Evolutionary conservation across 805 yeast species (phyloP), one percentile per base, ranked within the genome.

Genomic region (Lipomyces orientalis): DNA sequence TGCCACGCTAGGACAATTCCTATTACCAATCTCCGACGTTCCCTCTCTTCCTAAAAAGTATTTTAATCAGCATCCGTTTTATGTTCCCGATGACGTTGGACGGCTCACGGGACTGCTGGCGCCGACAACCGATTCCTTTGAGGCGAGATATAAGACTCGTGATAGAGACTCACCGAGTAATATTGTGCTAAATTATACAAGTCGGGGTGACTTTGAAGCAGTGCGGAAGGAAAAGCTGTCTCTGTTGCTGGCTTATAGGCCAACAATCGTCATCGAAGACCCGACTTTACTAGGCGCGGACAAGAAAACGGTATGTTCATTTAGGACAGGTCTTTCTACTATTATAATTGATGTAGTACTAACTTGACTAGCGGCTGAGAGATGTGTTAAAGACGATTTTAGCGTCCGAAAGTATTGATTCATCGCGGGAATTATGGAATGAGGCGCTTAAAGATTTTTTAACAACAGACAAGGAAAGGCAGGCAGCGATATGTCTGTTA

Each of bases 71-170:
- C 68, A 65, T 57, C 65, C 65, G 16, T 65, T 56, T 39, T 65
- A 65, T 56, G 22, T 39, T 4, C 62, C 68, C 52, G 68, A 65
- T 55, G 62, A 65, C 2, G 22, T 58, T 4, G 60, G 65, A 4
- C 51, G 51, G 25, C 55, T 65, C 6, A n/a, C 37, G 0, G 65
- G 59, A 31, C 35, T 65, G n/a, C 43, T 65, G 8, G 62, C 62
- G 16, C 65, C 65, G 2, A 12, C 56, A 9, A 16, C 8, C 4
- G 66, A 64, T 22, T 3, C n/a, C 29, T 14, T n/a, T 33, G 66
- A 64, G 43, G 29, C 29, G 8, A 29, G 39, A n/a, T 60, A 64
- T 37, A 35, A 22, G 16, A 54, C 66, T 55, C 55, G 66, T 16
- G 19, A 22, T 3, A 37, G 25, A 3, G 54, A 34, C 6, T 34